These are phyloP conservation scores for Mycena sanguinolenta DNA, from an alignment of 768 basidiomycete species.

Conservation along the genomic window DNA sequence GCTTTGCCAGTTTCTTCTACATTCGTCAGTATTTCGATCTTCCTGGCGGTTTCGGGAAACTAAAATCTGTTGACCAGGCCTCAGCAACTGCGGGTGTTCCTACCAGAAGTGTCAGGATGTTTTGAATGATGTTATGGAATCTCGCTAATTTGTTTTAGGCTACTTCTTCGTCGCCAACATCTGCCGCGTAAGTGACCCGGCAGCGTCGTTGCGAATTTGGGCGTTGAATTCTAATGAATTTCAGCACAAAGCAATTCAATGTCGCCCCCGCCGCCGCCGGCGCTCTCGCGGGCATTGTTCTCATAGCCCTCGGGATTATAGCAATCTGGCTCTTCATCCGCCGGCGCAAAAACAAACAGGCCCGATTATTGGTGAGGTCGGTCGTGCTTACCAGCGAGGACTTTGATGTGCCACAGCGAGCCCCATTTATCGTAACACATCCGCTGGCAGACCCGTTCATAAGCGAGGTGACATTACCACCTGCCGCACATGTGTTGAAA, in stretches of 20 bases:
- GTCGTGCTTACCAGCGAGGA: conserved; percentile 13
- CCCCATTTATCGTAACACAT: neutral
- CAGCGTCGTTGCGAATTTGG: neutral
- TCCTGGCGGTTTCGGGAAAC: neutral
- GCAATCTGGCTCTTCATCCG: conserved; percentile 24
- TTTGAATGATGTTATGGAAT: neutral
- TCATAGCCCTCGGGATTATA: conserved; percentile 23
- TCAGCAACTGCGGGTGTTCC: neutral
- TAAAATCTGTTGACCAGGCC: neutral
- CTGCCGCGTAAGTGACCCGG: no score
- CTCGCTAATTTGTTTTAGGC: neutral
- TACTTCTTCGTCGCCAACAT: neutral
- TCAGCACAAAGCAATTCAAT: neutral
- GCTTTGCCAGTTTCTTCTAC: neutral
- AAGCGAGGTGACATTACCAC: neutral
- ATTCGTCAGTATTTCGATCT: neutral
- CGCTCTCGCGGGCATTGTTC: conserved; percentile 5
- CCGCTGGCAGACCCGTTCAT: neutral
- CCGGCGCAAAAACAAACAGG: conserved; percentile 7
- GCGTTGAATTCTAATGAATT: neutral
- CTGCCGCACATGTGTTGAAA: neutral
- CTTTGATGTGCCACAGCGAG: neutral
- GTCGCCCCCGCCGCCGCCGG: conserved; percentile 25
- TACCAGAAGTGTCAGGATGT: neutral
- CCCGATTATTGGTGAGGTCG: neutral